Percentiles rank a stretch among this genome's conserved stretches.
phyloP scores from a whole-genome alignment of 2,329 filamentous ascomycete genomes.

The Gliomastix tumulicola region DNA sequence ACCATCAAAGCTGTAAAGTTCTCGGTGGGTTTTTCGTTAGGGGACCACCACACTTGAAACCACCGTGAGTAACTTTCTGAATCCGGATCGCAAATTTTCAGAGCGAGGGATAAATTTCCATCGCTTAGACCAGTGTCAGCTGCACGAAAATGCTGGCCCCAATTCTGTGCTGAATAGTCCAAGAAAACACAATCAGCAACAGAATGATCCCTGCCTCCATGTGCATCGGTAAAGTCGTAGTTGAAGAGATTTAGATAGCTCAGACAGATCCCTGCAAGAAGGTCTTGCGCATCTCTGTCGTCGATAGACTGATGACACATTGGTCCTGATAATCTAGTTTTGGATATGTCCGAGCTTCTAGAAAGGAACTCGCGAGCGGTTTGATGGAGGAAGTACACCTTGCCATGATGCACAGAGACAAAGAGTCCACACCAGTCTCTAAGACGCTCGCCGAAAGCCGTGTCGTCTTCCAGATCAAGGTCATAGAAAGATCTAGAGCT shows the following conservation, averaged over 20 bases:
- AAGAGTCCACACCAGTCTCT: slow-evolving; percentile 18
- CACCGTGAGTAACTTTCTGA: slow-evolving; percentile 1
- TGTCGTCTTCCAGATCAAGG: slow-evolving; percentile 12
- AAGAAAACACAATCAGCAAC: slow-evolving; percentile 6
- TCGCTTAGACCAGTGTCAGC: slow-evolving; percentile 3
- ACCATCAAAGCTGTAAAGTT: slow-evolving; percentile 5
- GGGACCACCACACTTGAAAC: no score
- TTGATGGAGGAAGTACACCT: slow-evolving; percentile 21
- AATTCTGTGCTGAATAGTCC: slow-evolving; percentile 12
- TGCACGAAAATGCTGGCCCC: slow-evolving; percentile 12
- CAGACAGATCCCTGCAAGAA: slow-evolving; percentile 13
- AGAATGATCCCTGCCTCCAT: not conserved
- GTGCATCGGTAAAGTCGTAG: no score
- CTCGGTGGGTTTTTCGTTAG: not conserved
- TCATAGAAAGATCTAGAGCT: slow-evolving; percentile 5
- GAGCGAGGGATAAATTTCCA: slow-evolving; percentile 3
- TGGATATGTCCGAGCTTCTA: slow-evolving; percentile 4
- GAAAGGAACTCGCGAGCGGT: slow-evolving; percentile 22
- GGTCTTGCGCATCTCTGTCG: slow-evolving; percentile 9
- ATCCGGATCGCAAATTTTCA: slow-evolving; percentile 7
- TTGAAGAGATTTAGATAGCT: slow-evolving; percentile 11
- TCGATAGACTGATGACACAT: slow-evolving; percentile 12
- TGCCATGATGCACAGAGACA: slow-evolving; percentile 15
- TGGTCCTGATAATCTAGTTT: slow-evolving; percentile 2
- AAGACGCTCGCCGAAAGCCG: slow-evolving; percentile 4